A percentile compares a stretch with the other conserved stretches of the same genome.
Conservation (phyloP, 495 filamentous ascomycete species). For the Xylaria acuta region DNA sequence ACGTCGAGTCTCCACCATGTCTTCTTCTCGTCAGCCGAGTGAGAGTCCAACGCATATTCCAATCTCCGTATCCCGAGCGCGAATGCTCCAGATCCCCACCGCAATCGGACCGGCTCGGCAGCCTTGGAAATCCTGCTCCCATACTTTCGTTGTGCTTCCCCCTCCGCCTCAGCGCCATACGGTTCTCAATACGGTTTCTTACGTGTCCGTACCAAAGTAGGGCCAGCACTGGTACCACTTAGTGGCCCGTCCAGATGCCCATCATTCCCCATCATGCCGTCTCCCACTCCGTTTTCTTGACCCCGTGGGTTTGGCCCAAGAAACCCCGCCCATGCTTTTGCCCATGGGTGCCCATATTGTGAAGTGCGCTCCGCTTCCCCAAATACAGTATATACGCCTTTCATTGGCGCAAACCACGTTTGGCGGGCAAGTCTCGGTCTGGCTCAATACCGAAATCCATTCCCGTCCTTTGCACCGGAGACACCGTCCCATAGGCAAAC, state of each 20-base stretch:
- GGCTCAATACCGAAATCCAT: neutral
- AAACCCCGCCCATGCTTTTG: neutral
- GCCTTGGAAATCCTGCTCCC: slow-evolving; percentile 7
- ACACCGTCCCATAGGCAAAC: slow-evolving; percentile 8
- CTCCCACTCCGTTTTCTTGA: neutral
- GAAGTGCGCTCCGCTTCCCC: slow-evolving; percentile 13
- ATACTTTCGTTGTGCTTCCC: neutral
- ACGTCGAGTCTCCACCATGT: slow-evolving; percentile 5
- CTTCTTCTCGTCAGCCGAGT: neutral
- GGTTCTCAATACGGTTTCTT: neutral
- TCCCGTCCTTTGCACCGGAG: neutral
- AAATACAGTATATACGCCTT: neutral
- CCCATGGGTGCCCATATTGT: slow-evolving; percentile 18
- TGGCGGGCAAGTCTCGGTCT: slow-evolving; percentile 6
- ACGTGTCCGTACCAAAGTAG: neutral
- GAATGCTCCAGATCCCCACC: slow-evolving; percentile 14
- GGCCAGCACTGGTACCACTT: neutral
- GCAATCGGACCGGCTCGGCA: slow-evolving; percentile 28
- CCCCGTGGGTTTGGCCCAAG: slow-evolving; percentile 11
- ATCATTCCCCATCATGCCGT: neutral
- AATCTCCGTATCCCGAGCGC: slow-evolving; percentile 7
- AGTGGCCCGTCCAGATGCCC: neutral
- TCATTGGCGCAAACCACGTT: slow-evolving; percentile 14
- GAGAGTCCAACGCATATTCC: slow-evolving; percentile 5
- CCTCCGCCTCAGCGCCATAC: neutral